Conservation (phyloP, 257 asterid species). For the Solanum piurae region DNA sequence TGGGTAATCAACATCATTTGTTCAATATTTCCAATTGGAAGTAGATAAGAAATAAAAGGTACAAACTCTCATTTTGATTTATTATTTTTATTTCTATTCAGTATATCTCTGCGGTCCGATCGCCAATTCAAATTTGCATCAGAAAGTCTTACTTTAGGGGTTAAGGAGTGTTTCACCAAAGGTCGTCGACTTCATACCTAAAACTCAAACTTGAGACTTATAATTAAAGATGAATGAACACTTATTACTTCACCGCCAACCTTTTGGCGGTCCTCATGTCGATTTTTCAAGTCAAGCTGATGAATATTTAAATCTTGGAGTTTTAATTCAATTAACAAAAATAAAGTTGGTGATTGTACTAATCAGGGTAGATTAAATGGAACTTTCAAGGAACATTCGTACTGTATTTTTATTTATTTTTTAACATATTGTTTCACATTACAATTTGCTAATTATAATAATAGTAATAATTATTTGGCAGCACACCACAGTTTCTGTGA, state of each 20-base stretch:
- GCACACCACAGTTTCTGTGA: neutral
- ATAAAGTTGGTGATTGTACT: neutral
- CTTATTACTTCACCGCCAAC: neutral
- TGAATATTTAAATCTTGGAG: neutral
- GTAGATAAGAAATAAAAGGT: neutral
- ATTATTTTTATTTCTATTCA: too few species aligned
- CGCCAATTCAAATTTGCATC: too few species aligned
- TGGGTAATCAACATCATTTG: neutral
- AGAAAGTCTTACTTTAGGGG: rapidly evolving
- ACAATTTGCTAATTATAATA: neutral
- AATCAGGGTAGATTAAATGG: neutral
- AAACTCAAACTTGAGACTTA: rapidly evolving
- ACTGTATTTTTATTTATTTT: neutral
- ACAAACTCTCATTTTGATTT: neutral
- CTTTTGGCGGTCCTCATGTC: neutral
- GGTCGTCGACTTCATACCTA: neutral
- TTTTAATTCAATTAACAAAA: neutral
- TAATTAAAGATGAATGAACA: neutral
- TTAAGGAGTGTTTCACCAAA: neutral
- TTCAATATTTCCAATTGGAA: neutral
- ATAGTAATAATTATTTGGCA: neutral
- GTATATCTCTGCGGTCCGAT: too few species aligned
- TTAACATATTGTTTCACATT: neutral
- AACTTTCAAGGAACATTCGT: neutral
- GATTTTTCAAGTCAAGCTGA: neutral